Evolutionary conservation across 805 yeast species (phyloP).

Genomic region (Suhomyces tanzawaensis): DNA sequence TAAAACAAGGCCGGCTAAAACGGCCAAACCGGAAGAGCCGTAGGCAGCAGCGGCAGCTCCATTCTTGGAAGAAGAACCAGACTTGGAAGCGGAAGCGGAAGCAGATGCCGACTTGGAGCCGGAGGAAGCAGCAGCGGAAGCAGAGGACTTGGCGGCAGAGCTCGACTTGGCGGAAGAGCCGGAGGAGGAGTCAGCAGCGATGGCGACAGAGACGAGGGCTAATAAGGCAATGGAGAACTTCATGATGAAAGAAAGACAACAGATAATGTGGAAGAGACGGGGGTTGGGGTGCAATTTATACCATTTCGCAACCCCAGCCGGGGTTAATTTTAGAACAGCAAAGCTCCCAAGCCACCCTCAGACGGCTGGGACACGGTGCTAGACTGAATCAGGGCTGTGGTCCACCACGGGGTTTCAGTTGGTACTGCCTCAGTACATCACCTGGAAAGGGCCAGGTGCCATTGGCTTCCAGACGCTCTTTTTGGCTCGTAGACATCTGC

Average conservation of each 20-base stretch:
- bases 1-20: conserved; percentile 25
- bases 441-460: too few species aligned
- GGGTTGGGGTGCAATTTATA: too few species aligned
- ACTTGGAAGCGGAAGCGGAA: conserved; percentile 6
- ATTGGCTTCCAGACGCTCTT: too few species aligned
- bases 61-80: conserved; percentile 7
- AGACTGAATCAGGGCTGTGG: too few species aligned
- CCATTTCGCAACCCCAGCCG: too few species aligned
- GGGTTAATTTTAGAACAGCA: neutral
- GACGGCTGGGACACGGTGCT: neutral
- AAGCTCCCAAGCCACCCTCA: conserved; percentile 1
- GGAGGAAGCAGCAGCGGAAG: conserved; percentile 18
- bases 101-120: conserved; percentile 9
- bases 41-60: conserved; percentile 9
- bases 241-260: conserved; percentile 8
- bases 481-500: too few species aligned
- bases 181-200: conserved; percentile 12
- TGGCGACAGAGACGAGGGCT: conserved; percentile 9
- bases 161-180: conserved; percentile 13
- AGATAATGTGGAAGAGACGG: neutral
- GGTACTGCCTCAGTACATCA: too few species aligned
- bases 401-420: too few species aligned
- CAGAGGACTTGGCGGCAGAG: conserved; percentile 12
- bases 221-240: conserved; percentile 13
- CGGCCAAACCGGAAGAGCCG: conserved; percentile 25